Conservation (phyloP, 176 grass and related monocot species). For the Chloris gayana region DNA sequence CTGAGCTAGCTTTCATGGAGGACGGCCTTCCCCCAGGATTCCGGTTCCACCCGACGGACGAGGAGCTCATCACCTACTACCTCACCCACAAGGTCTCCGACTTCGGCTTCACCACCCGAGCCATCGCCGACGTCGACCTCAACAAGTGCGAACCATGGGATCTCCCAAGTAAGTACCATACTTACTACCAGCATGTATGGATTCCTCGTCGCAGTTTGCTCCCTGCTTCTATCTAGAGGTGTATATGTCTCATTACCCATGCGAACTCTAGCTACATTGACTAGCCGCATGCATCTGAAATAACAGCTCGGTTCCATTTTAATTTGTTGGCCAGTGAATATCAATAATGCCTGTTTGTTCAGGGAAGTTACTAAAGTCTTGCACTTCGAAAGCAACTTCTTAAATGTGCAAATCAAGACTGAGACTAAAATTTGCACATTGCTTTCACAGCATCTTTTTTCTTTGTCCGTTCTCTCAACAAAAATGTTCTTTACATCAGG, state of each 20-base stretch:
- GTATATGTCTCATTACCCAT: neutral
- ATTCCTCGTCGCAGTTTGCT: neutral
- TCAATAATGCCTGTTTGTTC: no score
- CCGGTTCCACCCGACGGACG: constrained; percentile 65
- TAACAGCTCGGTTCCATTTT: neutral
- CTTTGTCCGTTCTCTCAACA: neutral
- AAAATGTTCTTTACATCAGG: neutral
- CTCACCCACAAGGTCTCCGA: constrained; percentile 63
- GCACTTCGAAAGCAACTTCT: neutral
- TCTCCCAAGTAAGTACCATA: constrained; percentile 49
- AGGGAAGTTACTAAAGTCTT: neutral
- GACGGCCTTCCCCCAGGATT: constrained; percentile 55
- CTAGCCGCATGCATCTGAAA: neutral
- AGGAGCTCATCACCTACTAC: constrained; percentile 53
- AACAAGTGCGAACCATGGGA: constrained; percentile 91
- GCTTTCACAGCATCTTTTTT: neutral
- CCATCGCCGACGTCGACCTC: constrained; percentile 74
- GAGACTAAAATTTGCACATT: neutral
- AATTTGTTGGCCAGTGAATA: no score
- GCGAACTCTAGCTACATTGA: neutral
- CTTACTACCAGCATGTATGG: neutral
- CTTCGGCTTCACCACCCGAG: constrained; percentile 50
- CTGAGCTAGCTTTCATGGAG: constrained; percentile 29
- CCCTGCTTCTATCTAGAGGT: neutral
- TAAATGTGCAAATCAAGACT: neutral